A percentile compares a stretch with the other conserved stretches of the same genome.
Evolutionary conservation across 1,284 basidiomycete genomes (phyloP).

Genomic region (Puccinia coronata): DNA sequence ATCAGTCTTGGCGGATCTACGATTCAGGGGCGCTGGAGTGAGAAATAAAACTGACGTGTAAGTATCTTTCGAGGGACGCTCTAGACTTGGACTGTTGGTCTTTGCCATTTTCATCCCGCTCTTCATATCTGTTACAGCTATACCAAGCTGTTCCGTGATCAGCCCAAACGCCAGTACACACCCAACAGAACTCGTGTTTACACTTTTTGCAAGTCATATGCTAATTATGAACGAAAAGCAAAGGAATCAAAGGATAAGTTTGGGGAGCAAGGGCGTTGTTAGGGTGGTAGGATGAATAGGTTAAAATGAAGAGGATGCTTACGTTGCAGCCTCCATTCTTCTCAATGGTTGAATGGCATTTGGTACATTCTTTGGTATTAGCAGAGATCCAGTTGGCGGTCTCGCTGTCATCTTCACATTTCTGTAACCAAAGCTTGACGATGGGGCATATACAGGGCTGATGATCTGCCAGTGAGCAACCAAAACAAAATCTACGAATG

Average conservation of each 20-base stretch:
- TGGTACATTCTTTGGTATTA: conserved; percentile 95
- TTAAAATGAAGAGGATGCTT: conserved; percentile 58
- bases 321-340: conserved; percentile 99
- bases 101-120: conserved; percentile 71
- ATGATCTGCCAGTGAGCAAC: conserved; percentile 67
- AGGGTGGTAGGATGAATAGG: background rate
- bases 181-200: conserved; percentile 78
- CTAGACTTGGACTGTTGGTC: conserved; percentile 85
- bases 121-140: conserved; percentile 95
- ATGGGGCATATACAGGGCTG: conserved; percentile 85
- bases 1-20: no score
- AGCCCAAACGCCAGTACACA: conserved; percentile 81
- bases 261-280: conserved; percentile 54
- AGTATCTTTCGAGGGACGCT: conserved; percentile 86
- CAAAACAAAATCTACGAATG: conserved; percentile 66
- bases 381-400: conserved; percentile 99
- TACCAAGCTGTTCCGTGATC: conserved; percentile 98
- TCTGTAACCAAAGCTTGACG: conserved; percentile 91
- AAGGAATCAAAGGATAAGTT: background rate
- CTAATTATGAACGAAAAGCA: conserved; percentile 60
- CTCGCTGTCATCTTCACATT: conserved; percentile 95
- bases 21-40: no score
- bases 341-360: conserved; percentile 95
- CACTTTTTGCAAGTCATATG: conserved; percentile 99
- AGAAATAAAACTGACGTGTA: conserved; percentile 71